Evolutionary conservation across 1,284 basidiomycete genomes (phyloP).

Genomic region (Pseudozyma pruni): DNA sequence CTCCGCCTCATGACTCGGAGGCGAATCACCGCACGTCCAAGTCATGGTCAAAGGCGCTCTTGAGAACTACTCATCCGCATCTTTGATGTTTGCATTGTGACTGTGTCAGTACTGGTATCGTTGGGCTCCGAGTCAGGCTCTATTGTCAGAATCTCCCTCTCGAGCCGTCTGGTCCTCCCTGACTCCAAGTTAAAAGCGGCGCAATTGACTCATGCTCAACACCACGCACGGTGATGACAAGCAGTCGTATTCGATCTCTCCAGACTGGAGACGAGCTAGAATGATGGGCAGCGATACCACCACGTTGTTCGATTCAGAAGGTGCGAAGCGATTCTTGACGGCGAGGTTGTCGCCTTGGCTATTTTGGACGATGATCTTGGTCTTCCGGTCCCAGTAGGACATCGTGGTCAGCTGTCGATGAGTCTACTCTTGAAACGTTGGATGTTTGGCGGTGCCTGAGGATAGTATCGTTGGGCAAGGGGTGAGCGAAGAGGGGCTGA

Average conservation of each 20-base stretch:
- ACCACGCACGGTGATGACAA: conserved; percentile 7
- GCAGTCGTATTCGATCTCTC: conserved; percentile 1
- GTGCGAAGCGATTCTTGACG: conserved; percentile 8
- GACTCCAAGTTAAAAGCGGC: background rate
- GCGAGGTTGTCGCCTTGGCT: conserved; percentile 1
- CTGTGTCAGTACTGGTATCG: no score
- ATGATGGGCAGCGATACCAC: background rate
- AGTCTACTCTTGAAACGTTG: no score
- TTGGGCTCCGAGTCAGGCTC: no score
- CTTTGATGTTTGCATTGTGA: no score
- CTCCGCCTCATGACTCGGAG: no score
- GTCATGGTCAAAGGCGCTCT: no score
- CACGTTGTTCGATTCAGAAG: background rate
- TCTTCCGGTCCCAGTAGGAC: conserved; percentile 7
- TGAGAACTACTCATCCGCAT: no score
- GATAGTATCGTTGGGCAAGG: no score
- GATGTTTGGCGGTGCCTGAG: background rate
- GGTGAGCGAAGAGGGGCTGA: background rate
- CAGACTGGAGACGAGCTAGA: conserved; percentile 3
- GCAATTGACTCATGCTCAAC: background rate
- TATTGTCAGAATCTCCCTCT: background rate
- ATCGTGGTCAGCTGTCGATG: conserved; percentile 1
- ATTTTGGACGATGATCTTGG: conserved; percentile 4
- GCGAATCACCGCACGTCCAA: no score
- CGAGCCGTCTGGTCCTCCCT: background rate